Evolutionary conservation across 352 stramenopile species (phyloP).

Genomic region (Aphanomyces astaci): DNA sequence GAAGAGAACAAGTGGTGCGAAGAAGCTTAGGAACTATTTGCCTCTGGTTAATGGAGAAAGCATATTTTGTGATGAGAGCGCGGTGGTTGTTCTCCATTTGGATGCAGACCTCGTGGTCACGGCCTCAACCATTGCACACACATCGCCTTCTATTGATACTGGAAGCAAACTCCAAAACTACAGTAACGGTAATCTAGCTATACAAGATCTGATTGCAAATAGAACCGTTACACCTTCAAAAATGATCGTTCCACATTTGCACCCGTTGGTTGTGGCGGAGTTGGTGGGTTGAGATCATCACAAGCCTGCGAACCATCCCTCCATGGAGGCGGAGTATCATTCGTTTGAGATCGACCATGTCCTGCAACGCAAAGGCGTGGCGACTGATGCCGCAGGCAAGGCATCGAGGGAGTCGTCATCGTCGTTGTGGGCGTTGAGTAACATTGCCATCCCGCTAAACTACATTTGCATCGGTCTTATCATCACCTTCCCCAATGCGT

Average conservation of each 20-base stretch:
- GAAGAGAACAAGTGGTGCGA: conserved; percentile 99
- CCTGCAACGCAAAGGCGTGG: background rate
- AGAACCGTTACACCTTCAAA: background rate
- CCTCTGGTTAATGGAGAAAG: background rate
- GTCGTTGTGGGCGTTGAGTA: conserved; percentile 48
- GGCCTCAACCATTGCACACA: too few species aligned
- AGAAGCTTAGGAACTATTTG: conserved; percentile 79
- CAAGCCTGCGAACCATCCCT: too few species aligned
- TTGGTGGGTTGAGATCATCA: too few species aligned
- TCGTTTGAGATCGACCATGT: background rate
- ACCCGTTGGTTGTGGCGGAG: too few species aligned
- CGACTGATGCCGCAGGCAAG: background rate
- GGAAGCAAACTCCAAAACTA: too few species aligned
- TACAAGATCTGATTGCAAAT: too few species aligned
- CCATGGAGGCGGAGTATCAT: background rate
- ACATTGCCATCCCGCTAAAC: conserved; percentile 60
- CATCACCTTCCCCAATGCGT: conserved; percentile 54
- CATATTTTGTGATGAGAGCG: too few species aligned
- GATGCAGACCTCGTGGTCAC: too few species aligned
- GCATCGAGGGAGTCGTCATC: background rate
- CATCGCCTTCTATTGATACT: too few species aligned
- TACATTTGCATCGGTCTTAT: conserved; percentile 73
- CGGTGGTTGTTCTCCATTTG: too few species aligned
- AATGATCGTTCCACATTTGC: background rate
- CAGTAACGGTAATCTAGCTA: too few species aligned